Percentiles rank a stretch among this genome's conserved stretches.
These are phyloP conservation scores for Berkeleyomyces rouxiae DNA, from an alignment of 2,329 filamentous ascomycete species.

Conservation along the genomic window DNA sequence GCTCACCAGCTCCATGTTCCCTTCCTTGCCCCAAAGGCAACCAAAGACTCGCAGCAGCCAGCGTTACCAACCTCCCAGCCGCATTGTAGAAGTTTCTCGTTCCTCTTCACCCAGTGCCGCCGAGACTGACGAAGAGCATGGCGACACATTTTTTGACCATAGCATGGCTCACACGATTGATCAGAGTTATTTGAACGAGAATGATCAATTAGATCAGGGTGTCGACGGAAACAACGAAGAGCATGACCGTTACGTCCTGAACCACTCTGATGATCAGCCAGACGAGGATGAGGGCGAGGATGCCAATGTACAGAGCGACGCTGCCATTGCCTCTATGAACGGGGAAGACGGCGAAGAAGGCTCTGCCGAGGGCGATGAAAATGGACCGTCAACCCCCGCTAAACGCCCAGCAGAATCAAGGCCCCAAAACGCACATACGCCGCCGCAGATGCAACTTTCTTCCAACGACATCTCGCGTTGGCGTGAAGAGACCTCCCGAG, in stretches of 20 bases:
- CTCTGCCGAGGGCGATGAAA: neutral
- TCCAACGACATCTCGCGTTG: conserved; percentile 26
- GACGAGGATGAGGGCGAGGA: neutral
- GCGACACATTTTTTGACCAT: conserved; percentile 6
- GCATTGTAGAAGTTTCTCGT: neutral
- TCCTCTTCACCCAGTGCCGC: neutral
- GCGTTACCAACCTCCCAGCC: neutral
- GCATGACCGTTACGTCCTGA: neutral
- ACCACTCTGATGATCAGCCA: neutral
- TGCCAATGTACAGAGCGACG: conserved; percentile 7
- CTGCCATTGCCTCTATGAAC: conserved; percentile 9
- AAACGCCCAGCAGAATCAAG: neutral
- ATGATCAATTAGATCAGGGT: neutral
- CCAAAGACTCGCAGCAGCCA: neutral
- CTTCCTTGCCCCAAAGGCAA: conserved; percentile 19
- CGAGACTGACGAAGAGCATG: conserved; percentile 5
- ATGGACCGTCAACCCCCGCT: neutral
- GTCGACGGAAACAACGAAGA: neutral
- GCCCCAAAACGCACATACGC: conserved; percentile 17
- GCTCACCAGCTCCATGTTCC: conserved; percentile 26
- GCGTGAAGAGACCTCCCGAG: conserved; percentile 24
- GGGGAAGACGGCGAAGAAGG: neutral
- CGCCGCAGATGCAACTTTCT: conserved; percentile 27
- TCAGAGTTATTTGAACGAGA: conserved; percentile 7
- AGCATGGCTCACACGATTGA: conserved; percentile 13